phyloP scores from a whole-genome alignment of 2,329 filamentous ascomycete genomes.

The Ascochyta clinopodiicola region DNA sequence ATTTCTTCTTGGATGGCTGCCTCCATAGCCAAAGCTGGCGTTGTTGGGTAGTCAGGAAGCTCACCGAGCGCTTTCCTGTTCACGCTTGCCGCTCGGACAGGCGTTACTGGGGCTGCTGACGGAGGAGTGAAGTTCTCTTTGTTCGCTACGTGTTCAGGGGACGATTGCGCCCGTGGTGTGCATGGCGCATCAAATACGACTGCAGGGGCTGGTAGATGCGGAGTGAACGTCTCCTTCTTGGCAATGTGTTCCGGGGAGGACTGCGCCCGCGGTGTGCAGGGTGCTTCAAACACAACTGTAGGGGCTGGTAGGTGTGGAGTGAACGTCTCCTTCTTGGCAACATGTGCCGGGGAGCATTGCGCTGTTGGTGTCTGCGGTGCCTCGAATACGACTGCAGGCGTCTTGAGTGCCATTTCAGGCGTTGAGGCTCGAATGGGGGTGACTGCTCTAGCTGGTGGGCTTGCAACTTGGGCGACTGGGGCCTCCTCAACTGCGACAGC shows the following conservation, averaged over 20 bases:
- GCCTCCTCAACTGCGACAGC: background rate
- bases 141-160: constrained; percentile 15
- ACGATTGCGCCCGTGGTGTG: constrained; percentile 12
- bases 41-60: constrained; percentile 29
- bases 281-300: constrained; percentile 8
- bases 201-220: background rate
- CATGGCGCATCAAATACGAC: constrained; percentile 10
- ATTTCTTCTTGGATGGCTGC: constrained; percentile 36
- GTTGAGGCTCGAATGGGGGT: constrained; percentile 10
- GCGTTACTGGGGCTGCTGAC: constrained; percentile 11
- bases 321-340: constrained; percentile 11
- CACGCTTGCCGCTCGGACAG: constrained; percentile 16
- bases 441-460: background rate
- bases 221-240: constrained; percentile 14
- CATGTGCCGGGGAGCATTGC: constrained; percentile 14
- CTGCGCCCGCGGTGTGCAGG: constrained; percentile 12
- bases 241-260: constrained; percentile 15
- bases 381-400: constrained; percentile 12
- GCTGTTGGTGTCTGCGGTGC: constrained; percentile 10
- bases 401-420: constrained; percentile 6
- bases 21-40: constrained; percentile 32
- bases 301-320: constrained; percentile 2
- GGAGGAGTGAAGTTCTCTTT: constrained; percentile 16
- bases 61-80: constrained; percentile 16
- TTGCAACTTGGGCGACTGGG: background rate